phyloP scores from a whole-genome alignment of 345 rosid genomes.

The Alliaria petiolata region DNA sequence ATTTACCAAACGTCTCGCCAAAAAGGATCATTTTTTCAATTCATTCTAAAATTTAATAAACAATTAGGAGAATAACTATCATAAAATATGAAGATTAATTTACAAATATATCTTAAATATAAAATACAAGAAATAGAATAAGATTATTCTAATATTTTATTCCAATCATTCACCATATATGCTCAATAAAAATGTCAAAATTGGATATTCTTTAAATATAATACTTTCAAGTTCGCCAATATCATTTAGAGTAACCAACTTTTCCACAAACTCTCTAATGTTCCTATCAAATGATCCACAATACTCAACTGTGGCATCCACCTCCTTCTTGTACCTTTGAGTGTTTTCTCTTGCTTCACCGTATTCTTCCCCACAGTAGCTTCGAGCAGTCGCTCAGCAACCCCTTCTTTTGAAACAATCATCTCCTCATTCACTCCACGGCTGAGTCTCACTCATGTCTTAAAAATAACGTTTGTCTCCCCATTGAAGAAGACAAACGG shows the following conservation, averaged over 20 bases:
- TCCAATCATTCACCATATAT: too few relatives aligned
- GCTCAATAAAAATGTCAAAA: too few relatives aligned
- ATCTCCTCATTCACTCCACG: constrained; percentile 49
- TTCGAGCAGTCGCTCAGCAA: constrained; percentile 45
- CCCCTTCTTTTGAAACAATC: constrained; percentile 45
- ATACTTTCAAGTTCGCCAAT: too few relatives aligned
- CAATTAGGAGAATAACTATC: too few relatives aligned
- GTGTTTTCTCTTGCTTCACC: constrained; percentile 42
- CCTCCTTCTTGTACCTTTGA: constrained; percentile 49
- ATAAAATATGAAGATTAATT: too few relatives aligned
- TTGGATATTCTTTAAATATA: too few relatives aligned
- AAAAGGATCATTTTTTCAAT: too few relatives aligned
- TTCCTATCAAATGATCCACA: constrained; percentile 62
- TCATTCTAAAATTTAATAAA: too few relatives aligned
- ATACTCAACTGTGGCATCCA: constrained; percentile 42
- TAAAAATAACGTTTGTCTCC: constrained; percentile 63
- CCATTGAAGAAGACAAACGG: constrained; percentile 73
- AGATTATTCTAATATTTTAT: too few relatives aligned
- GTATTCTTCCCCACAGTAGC: constrained; percentile 52
- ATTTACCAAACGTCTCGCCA: too few relatives aligned
- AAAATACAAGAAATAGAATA: too few relatives aligned
- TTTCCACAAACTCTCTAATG: constrained; percentile 51
- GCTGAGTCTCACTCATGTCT: constrained; percentile 3
- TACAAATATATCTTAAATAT: too few relatives aligned
- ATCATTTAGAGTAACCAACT: constrained; percentile 7